Evolutionary conservation across 2,329 filamentous ascomycete species (phyloP).

Genomic region (Talaromyces funiculosus): DNA sequence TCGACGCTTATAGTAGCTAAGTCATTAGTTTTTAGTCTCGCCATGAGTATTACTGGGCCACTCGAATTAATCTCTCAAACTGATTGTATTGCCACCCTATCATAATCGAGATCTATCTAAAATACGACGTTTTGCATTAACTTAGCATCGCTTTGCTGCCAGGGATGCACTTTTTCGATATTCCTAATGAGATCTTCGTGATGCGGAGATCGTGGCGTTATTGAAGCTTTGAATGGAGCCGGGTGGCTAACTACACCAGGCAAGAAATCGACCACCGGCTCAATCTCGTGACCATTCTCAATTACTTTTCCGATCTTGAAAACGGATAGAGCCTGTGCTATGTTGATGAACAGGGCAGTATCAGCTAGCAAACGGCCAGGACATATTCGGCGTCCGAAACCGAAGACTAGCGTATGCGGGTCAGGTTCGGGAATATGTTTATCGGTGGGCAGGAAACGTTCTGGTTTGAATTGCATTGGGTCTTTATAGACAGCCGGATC

Average conservation of each 20-base stretch:
- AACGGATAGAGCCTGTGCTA: constrained; percentile 42
- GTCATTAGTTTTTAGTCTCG: not conserved
- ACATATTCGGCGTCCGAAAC: constrained; percentile 41
- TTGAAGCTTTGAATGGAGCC: constrained; percentile 27
- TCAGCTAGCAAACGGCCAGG: constrained; percentile 40
- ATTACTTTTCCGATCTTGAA: constrained; percentile 40
- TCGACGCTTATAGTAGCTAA: not conserved
- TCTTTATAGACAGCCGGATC: constrained; percentile 33
- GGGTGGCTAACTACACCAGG: constrained; percentile 35
- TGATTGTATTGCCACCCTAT: not conserved
- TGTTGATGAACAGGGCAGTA: constrained; percentile 35
- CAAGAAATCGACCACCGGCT: constrained; percentile 31
- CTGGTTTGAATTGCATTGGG: constrained; percentile 39
- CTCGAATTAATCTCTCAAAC: not conserved
- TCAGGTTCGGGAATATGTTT: constrained; percentile 32
- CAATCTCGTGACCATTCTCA: constrained; percentile 35
- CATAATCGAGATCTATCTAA: not conserved
- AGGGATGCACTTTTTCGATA: constrained; percentile 34
- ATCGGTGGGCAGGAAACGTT: constrained; percentile 34
- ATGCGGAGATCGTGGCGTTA: constrained; percentile 30
- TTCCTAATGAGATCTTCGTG: constrained; percentile 30
- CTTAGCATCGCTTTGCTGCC: constrained; percentile 35
- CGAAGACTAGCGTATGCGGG: constrained; percentile 30
- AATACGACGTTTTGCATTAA: constrained; percentile 7
- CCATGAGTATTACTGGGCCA: not conserved